These are phyloP conservation scores for Colletotrichum chlorophyti DNA, from an alignment of 2,329 filamentous ascomycete genomes.

Conservation along the genomic window DNA sequence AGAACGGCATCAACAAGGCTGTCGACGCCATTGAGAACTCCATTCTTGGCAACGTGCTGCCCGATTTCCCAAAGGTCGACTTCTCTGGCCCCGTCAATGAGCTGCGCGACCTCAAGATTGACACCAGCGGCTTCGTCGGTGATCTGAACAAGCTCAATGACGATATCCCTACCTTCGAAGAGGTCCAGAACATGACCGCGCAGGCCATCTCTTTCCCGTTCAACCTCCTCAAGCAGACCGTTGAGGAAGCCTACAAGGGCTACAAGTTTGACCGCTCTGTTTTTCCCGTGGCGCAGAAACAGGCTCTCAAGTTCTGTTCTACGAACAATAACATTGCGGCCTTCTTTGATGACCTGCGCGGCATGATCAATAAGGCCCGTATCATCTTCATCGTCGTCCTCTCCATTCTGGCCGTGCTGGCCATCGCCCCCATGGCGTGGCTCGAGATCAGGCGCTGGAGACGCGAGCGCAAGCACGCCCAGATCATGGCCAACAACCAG, in stretches of 20 bases:
- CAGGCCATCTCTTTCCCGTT: slow-evolving; percentile 81
- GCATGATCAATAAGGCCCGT: slow-evolving; percentile 71
- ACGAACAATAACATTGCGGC: slow-evolving; percentile 80
- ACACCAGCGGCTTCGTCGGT: slow-evolving; percentile 69
- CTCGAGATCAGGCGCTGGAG: slow-evolving; percentile 81
- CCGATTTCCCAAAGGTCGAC: slow-evolving; percentile 62
- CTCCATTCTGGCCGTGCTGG: slow-evolving; percentile 72
- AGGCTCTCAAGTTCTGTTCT: slow-evolving; percentile 86
- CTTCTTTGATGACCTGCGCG: slow-evolving; percentile 80
- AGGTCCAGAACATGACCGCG: slow-evolving; percentile 84
- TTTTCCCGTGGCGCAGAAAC: slow-evolving; percentile 85
- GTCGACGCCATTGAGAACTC: slow-evolving; percentile 47
- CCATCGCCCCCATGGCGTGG: slow-evolving; percentile 80
- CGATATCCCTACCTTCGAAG: slow-evolving; percentile 81
- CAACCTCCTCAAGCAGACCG: slow-evolving; percentile 74
- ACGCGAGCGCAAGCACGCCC: slow-evolving; percentile 72
- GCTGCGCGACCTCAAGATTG: slow-evolving; percentile 73
- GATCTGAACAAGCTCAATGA: slow-evolving; percentile 76
- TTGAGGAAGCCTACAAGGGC: slow-evolving; percentile 73
- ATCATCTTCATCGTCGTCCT: slow-evolving; percentile 81
- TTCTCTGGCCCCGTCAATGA: slow-evolving; percentile 69
- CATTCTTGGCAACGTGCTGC: slow-evolving; percentile 57
- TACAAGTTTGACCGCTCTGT: slow-evolving; percentile 80
- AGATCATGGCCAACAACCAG: slow-evolving; percentile 68
- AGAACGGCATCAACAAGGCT: slow-evolving; percentile 58